Percentiles rank a stretch among this genome's conserved stretches.
Evolutionary conservation across 768 basidiomycete species (phyloP).

Genomic region (Asterophora parasitica): DNA sequence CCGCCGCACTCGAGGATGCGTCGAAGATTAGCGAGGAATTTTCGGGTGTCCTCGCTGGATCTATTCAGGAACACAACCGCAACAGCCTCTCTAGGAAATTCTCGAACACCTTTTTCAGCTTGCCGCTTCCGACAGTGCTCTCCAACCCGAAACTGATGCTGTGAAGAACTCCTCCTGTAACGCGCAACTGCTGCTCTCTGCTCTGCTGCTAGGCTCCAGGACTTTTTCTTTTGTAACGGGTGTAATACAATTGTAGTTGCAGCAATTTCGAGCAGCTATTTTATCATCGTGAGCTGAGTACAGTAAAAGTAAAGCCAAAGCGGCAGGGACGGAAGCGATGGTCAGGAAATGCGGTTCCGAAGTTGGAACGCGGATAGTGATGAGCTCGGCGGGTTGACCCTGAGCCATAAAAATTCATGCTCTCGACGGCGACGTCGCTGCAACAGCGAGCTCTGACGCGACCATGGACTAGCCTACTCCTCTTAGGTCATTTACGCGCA

Average conservation of each 20-base stretch:
- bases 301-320: too few species aligned
- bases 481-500: slow-evolving; percentile 1
- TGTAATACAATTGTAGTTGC: neutral
- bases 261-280: neutral
- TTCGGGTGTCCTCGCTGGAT: slow-evolving; percentile 28
- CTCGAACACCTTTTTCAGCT: slow-evolving; percentile 37
- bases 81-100: slow-evolving; percentile 45
- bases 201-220: neutral
- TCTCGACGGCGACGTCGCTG: slow-evolving; percentile 14
- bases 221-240: neutral
- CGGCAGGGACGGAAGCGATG: too few species aligned
- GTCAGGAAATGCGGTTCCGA: neutral
- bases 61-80: slow-evolving; percentile 46
- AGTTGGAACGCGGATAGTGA: too few species aligned
- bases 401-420: slow-evolving; percentile 13
- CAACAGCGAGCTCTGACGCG: slow-evolving; percentile 10
- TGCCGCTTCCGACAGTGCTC: slow-evolving; percentile 21
- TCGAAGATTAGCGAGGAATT: slow-evolving; percentile 34
- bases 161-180: slow-evolving; percentile 1
- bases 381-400: slow-evolving; percentile 1
- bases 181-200: neutral
- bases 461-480: slow-evolving; percentile 6
- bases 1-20: slow-evolving; percentile 37
- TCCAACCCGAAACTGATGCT: slow-evolving; percentile 14
- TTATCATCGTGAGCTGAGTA: neutral